Evolutionary conservation across 2,329 filamentous ascomycete species (phyloP).

Genomic region (Grosmannia clavigera): DNA sequence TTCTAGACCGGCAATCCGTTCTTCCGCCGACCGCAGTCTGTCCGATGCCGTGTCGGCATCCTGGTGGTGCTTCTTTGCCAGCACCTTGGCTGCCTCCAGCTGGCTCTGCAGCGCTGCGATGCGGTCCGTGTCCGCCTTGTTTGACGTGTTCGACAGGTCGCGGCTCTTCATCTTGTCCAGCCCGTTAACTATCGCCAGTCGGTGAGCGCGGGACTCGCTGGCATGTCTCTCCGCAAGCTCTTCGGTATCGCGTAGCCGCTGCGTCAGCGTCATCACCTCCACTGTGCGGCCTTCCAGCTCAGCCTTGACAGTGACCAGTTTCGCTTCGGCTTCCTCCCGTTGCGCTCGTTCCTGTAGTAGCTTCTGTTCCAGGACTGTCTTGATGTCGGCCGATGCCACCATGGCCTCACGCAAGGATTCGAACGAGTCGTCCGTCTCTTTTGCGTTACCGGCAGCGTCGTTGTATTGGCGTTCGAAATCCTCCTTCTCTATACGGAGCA

Average conservation of each 20-base stretch:
- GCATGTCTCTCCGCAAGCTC: constrained; percentile 80
- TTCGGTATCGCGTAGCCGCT: constrained; percentile 72
- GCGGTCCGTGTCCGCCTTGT: constrained; percentile 48
- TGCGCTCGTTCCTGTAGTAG: constrained; percentile 71
- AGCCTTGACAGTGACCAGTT: constrained; percentile 61
- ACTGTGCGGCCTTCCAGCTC: constrained; percentile 72
- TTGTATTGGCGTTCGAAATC: constrained; percentile 60
- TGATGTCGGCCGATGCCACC: constrained; percentile 65
- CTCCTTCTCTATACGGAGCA: constrained; percentile 77
- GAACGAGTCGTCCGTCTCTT: constrained; percentile 60
- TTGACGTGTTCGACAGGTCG: constrained; percentile 29
- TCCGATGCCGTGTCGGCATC: constrained; percentile 80
- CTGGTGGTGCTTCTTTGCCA: constrained; percentile 80
- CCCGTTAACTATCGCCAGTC: constrained; percentile 68
- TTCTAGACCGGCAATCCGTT: constrained; percentile 90
- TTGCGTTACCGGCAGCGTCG: constrained; percentile 52
- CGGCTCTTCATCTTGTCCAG: constrained; percentile 59
- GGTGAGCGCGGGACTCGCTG: constrained; percentile 75
- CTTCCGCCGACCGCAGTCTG: constrained; percentile 83
- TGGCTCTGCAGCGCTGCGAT: constrained; percentile 67
- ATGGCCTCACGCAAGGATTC: constrained; percentile 67
- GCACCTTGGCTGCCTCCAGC: constrained; percentile 59
- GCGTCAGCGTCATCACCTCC: constrained; percentile 63
- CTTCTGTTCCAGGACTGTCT: constrained; percentile 63
- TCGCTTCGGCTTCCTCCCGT: constrained; percentile 63